These are phyloP conservation scores for Neurospora sp. DNA, from an alignment of 495 filamentous ascomycete genomes.

Conservation along the genomic window DNA sequence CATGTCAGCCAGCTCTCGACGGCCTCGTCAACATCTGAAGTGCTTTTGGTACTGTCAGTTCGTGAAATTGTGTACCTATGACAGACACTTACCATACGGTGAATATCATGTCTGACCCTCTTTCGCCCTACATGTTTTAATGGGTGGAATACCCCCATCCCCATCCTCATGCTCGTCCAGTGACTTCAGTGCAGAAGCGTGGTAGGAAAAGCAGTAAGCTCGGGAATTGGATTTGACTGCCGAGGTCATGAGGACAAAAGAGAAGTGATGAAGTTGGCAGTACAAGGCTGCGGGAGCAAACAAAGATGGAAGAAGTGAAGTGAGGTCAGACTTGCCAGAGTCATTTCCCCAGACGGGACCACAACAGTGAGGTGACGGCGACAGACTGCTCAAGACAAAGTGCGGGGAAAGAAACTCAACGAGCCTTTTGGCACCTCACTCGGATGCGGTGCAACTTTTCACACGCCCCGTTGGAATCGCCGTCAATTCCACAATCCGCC, in stretches of 20 bases:
- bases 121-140: neutral
- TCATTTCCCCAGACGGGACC: neutral
- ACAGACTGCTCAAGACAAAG: neutral
- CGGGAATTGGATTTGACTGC: neutral
- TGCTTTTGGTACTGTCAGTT: neutral
- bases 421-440: neutral
- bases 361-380: neutral
- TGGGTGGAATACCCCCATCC: neutral
- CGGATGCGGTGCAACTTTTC: neutral
- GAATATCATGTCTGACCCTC: neutral
- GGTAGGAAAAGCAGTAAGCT: neutral
- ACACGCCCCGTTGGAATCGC: neutral
- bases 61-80: neutral
- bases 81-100: neutral
- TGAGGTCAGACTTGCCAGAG: neutral
- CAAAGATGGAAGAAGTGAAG: neutral
- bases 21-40: neutral
- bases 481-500: neutral
- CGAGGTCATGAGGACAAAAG: neutral
- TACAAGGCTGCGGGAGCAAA: neutral
- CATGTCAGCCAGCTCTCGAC: neutral
- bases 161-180: neutral
- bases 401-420: neutral
- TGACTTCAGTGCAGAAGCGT: neutral
- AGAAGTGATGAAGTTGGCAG: neutral